Evolutionary conservation across 2,329 filamentous ascomycete genomes (phyloP), one percentile per base, ranked within the genome.

Genomic region (Colletotrichum spaethianum): DNA sequence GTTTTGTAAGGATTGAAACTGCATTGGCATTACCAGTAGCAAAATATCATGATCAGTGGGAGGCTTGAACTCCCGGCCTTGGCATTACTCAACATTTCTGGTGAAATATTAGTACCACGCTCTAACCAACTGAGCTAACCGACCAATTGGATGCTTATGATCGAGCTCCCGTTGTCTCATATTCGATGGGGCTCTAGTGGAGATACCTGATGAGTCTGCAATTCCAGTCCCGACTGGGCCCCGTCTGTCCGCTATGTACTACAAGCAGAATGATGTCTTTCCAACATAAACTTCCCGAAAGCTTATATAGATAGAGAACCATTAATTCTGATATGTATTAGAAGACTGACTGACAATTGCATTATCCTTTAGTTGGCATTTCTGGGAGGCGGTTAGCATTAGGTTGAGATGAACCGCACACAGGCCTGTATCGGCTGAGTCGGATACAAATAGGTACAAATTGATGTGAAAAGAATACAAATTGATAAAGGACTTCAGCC

Each of bases 41-140:
- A 72, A 69, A 63, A 69, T 4, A 1, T 1, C 4, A 20, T 72
- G 69, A 72, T 72, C 65, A 72, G 69, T 72, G 69, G 69, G 65
- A 72, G 69, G 69, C 69, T 72, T 69, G 69, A 72, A 69, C 69
- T 72, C 69, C 69, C 69, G 69, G 44, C 69, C 69, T 72, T 72
- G 69, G 69, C 69, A 72, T 72, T 61, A 72, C 69, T 40, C 16
- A 69, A 64, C 14, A 72, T 69, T 31, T 48, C n/a, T 6, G 36
- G 26, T 72, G 31, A 69, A 44, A 60, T 72, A 72, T 72, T 72
- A 72, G 69, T 72, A 72, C 69, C 69, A 72, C 69, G 69, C 69
- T 72, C 69, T 72, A 72, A 69, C 69, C 69, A 72, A 69, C 69
- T 72, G 65, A 72, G 69, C 69, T 72, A 72, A 72, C 69, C 69